These are phyloP conservation scores for Mortierella hygrophila DNA, from an alignment of 192 early-diverging fungal genomes.

Conservation along the genomic window DNA sequence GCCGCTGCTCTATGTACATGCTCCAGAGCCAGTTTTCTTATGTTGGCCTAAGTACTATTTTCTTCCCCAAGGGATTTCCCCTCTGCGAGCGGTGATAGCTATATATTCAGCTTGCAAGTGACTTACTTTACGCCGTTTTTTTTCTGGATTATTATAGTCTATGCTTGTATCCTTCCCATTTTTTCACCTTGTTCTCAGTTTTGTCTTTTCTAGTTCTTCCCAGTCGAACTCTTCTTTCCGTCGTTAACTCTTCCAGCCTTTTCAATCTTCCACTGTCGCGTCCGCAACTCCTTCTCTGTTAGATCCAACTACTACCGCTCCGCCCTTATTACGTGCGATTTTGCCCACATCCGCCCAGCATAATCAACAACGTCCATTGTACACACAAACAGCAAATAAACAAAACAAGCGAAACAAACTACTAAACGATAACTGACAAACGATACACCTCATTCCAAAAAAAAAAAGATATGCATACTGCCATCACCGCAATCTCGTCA, in stretches of 20 bases:
- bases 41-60: conserved; percentile 17
- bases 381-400: neutral
- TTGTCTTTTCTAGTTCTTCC: neutral
- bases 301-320: neutral
- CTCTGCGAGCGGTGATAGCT: neutral
- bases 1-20: conserved; percentile 19
- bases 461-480: neutral
- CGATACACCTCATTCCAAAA: neutral
- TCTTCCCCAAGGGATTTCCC: neutral
- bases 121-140: neutral
- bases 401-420: neutral
- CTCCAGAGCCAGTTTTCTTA: conserved; percentile 43
- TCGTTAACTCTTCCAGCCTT: neutral
- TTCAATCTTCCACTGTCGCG: neutral
- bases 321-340: no score
- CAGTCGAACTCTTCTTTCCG: neutral
- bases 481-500: neutral
- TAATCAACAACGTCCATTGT: no score
- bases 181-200: neutral
- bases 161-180: neutral
- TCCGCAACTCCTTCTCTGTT: neutral
- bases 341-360: no score
- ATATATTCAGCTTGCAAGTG: neutral
- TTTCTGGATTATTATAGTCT: no score
- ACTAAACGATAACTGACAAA: no score